Evolutionary conservation across 202 grass and related monocot genomes (phyloP), one percentile per base, ranked within the genome.

Genomic region (Zizania palustris): DNA sequence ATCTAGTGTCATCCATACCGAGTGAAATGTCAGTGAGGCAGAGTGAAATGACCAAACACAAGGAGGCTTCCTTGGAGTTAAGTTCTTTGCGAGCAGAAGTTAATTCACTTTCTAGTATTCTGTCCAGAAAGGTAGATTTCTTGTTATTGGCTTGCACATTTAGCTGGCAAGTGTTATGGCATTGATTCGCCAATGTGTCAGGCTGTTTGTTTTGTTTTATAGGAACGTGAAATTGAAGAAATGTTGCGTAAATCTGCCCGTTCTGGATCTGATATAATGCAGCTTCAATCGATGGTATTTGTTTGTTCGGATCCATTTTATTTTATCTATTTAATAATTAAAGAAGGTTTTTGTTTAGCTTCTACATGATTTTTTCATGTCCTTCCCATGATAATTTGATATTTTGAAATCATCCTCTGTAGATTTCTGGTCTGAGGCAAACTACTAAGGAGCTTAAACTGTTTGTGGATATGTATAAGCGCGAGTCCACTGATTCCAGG

Each of bases 391-490:
- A 35, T 60, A 71, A 53, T 58, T 38, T 82, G 39, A 80, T 20
- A 80, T 74, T 69, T 69, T 69, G 59, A 51, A 80, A 39, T 74
- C 46, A 63, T 5, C 42, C 72, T 3, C 59, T 68, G 69, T 60
- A 97, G 93, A 85, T 75, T 77, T 71, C 22, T 44, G 80, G 88
- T 90, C 41, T 90, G 22, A 88, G 37, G 67, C 79, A 86, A 84
- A 86, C 72, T 66, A 85, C 57, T 50, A 56, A 80, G 63, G 93
- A 90, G 77, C 77, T 86, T 63, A 85, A 90, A 43, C 80, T 93
- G 22, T 97, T 93, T 77, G n/a, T 90, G 67, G 90, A 93, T 64
- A 88, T 88, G 77, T 90, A 86, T 83, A 90, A 82, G 71, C 83
- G 78, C 28, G 93, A 90, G 71, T 93, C 85, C 8, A 39, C 82